A percentile compares a stretch with the other conserved stretches of the same genome.
phyloP scores from a whole-genome alignment of 2,329 filamentous ascomycete species.

The Aspergillus brunneoviolaceus region DNA sequence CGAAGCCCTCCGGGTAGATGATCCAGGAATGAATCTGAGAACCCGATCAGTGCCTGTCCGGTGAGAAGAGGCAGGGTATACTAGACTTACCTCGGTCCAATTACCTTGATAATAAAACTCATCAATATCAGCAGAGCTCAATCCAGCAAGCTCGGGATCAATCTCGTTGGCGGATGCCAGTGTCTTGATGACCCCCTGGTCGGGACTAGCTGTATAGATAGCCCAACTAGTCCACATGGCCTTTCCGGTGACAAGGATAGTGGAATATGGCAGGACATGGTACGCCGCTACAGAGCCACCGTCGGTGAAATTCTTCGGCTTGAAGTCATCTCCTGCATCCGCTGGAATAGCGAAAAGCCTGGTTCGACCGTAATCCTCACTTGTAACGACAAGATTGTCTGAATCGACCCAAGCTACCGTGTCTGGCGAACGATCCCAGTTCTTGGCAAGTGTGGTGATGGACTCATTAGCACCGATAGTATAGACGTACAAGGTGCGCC shows the following conservation, averaged over 20 bases:
- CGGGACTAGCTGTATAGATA: conserved; percentile 34
- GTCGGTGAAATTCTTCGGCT: conserved; percentile 40
- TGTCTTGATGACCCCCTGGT: conserved; percentile 26
- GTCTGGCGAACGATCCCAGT: conserved; percentile 56
- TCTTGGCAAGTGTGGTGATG: conserved; percentile 38
- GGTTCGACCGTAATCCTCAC: conserved; percentile 66
- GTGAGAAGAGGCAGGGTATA: not conserved
- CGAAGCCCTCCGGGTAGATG: conserved; percentile 57
- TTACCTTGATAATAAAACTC: conserved; percentile 41
- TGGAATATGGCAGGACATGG: conserved; percentile 30
- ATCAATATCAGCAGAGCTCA: conserved; percentile 36
- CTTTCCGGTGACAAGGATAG: conserved; percentile 34
- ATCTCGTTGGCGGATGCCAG: conserved; percentile 41
- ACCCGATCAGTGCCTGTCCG: conserved; percentile 8
- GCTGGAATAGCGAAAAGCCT: conserved; percentile 38
- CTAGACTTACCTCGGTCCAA: conserved; percentile 32
- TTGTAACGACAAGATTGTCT: conserved; percentile 67
- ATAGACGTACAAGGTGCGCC: conserved; percentile 50
- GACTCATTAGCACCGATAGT: conserved; percentile 34
- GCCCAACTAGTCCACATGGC: conserved; percentile 39
- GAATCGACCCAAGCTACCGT: conserved; percentile 55
- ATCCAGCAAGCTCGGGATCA: conserved; percentile 38
- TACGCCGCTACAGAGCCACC: conserved; percentile 32
- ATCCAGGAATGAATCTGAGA: conserved; percentile 41
- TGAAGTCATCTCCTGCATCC: conserved; percentile 31